Base-by-base conservation (phyloP, 2,329 filamentous ascomycete species). In the Thielaviopsis ethacetica region DNA sequence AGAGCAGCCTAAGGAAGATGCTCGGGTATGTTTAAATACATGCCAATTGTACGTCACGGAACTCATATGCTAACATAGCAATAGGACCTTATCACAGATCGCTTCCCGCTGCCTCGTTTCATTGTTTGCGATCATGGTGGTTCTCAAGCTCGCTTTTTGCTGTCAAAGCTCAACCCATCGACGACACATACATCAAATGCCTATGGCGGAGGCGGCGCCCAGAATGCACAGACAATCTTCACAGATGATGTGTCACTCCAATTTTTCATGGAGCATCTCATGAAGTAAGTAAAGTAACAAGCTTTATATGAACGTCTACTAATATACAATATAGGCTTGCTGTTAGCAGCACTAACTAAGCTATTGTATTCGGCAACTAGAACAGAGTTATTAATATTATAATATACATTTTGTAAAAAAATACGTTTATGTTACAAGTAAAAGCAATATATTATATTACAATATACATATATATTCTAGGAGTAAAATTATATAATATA, bases 211-310 rank as follows among this genome's bases (percentile, higher is more conserved):
- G 87, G 91, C 54, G 83, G 86, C 30, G 79, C 81, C 2, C 88
- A 91, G 67, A 91, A 86, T 53, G 91, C 91, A 9, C 93, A 98
- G 72, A 98, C 93, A 5, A 98, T 98, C 66, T 98, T 98, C 74
- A 98, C 93, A 0, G 93, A 98, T 68, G 93, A 98, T 71, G 93
- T 98, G 58, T 96, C 90, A 58, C 75, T 98, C 68, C 91, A 97
- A 72, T 97, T 91, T 1, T 98, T 98, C 70, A 98, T 98, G 93
- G 93, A 98, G 67, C 91, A 97, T 73, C 76, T 98, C 70, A 98
- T 98, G 93, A 98, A 98, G 88, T 91, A 77, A 73, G 85, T 78
- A 15, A 12, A 1, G n/a, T 12, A 19, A n/a, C 63, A 56, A 41
- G 56, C 51, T 38, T 38, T 50, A 50, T 44, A 61, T 27, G 56